Evolutionary conservation across 371 early-diverging fungal genomes (phyloP).

Genomic region (Apophysomyces elegans): DNA sequence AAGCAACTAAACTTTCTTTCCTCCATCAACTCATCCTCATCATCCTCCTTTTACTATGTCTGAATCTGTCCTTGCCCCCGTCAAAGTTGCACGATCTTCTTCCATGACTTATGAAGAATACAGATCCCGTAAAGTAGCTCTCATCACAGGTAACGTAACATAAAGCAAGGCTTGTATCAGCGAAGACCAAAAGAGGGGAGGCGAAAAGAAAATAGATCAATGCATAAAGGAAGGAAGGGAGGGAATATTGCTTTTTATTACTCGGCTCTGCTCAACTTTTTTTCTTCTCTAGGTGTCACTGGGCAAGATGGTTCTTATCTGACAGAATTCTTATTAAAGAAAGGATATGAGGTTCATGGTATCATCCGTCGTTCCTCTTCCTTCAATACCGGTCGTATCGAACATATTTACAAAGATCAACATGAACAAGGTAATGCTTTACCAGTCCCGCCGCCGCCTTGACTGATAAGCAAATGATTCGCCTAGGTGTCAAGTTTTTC

Average conservation of each 20-base stretch:
- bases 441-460: not conserved
- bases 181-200: no score
- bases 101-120: constrained; percentile 56
- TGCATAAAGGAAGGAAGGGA: no score
- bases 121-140: constrained; percentile 68
- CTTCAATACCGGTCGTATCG: constrained; percentile 85
- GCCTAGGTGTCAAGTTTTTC: constrained; percentile 67
- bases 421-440: constrained; percentile 60
- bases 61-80: constrained; percentile 37
- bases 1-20: not conserved
- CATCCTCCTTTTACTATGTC: constrained; percentile 25
- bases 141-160: constrained; percentile 58
- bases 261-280: no score
- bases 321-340: constrained; percentile 72
- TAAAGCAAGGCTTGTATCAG: no score
- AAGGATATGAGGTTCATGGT: constrained; percentile 87
- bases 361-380: constrained; percentile 86
- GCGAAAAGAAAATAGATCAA: not conserved
- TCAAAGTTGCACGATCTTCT: constrained; percentile 32
- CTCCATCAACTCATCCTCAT: not conserved
- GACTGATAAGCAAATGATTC: not conserved
- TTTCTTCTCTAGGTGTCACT: constrained; percentile 65
- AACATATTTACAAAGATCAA: constrained; percentile 78
- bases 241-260: no score
- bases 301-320: constrained; percentile 89